These are phyloP conservation scores for Craspedostauros australis DNA, from an alignment of 108 stramenopile genomes.

Conservation along the genomic window DNA sequence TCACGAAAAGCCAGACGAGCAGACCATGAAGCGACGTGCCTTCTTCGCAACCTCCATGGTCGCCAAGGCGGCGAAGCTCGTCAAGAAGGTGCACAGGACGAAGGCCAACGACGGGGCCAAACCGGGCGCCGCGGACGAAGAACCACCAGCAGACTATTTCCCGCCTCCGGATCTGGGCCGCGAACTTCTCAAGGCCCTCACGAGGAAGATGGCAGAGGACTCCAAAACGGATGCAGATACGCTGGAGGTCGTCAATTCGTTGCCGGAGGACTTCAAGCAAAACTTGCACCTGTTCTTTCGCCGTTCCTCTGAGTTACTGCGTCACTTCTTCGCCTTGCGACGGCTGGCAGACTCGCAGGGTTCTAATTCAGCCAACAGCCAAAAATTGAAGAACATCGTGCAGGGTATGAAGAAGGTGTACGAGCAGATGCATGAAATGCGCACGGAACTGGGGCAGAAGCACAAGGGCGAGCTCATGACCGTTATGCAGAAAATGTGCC, in stretches of 20 bases:
- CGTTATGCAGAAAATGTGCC: slow-evolving; percentile 72
- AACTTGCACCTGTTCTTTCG: slow-evolving; percentile 73
- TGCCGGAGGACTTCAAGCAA: slow-evolving; percentile 70
- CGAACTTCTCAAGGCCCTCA: slow-evolving; percentile 58
- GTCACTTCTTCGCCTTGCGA: slow-evolving; percentile 82
- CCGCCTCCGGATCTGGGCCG: slow-evolving; percentile 68
- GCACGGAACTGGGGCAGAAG: slow-evolving; percentile 39
- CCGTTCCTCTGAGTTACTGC: slow-evolving; percentile 69
- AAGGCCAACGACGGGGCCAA: slow-evolving; percentile 8
- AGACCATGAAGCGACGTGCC: slow-evolving; percentile 28
- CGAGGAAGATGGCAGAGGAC: slow-evolving; percentile 77
- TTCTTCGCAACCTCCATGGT: slow-evolving; percentile 52
- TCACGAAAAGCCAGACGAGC: slow-evolving; percentile 14
- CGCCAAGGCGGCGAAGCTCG: slow-evolving; percentile 14
- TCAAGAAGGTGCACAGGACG: background rate
- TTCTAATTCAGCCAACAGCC: slow-evolving; percentile 12
- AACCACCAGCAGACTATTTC: slow-evolving; percentile 38
- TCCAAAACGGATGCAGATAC: slow-evolving; percentile 76
- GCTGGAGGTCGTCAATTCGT: slow-evolving; percentile 45
- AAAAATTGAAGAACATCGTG: slow-evolving; percentile 69
- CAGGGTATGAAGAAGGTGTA: slow-evolving; percentile 68
- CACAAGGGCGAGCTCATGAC: slow-evolving; percentile 53
- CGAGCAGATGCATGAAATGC: slow-evolving; percentile 51
- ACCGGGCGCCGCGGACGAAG: slow-evolving; percentile 16
- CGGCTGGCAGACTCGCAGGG: slow-evolving; percentile 23